Evolutionary conservation across 192 early-diverging fungal species (phyloP).

Genomic region (Umbelopsis ramanniana): DNA sequence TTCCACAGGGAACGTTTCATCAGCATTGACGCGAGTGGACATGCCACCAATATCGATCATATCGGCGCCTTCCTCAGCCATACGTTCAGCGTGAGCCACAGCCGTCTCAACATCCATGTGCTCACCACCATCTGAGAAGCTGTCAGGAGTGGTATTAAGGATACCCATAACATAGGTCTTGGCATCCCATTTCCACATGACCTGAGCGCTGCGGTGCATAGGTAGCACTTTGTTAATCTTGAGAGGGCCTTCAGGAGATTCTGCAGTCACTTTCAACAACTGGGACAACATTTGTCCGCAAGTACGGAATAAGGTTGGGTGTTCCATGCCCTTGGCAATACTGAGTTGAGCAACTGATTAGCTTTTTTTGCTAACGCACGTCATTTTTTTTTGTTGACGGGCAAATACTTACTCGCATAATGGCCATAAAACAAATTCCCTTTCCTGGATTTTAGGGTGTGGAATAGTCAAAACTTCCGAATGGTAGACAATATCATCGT

Average conservation of each 20-base stretch:
- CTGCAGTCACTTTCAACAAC: conserved; percentile 51
- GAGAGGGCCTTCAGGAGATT: conserved; percentile 35
- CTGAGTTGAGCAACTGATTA: conserved; percentile 42
- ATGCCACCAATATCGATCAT: conserved; percentile 96
- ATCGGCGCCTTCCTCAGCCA: conserved; percentile 80
- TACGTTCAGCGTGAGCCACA: conserved; percentile 62
- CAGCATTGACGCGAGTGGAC: conserved; percentile 88
- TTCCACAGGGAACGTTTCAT: conserved; percentile 72
- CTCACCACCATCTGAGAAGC: conserved; percentile 93
- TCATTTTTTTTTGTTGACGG: not conserved
- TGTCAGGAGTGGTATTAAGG: conserved; percentile 96
- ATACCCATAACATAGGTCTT: conserved; percentile 95
- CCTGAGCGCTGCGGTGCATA: conserved; percentile 37
- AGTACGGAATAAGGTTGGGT: conserved; percentile 86
- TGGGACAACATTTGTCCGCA: conserved; percentile 70
- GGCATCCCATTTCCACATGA: conserved; percentile 60
- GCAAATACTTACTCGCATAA: conserved; percentile 79
- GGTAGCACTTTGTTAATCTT: conserved; percentile 61
- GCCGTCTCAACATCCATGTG: conserved; percentile 68
- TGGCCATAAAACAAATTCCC: conserved; percentile 94
- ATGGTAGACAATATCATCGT: conserved; percentile 71
- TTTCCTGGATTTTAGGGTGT: conserved; percentile 85
- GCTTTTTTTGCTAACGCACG: not conserved
- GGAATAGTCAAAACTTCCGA: conserved; percentile 81
- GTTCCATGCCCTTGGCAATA: conserved; percentile 87